These are phyloP conservation scores for Bolboschoenoplectus hybrid DNA, from an alignment of 202 grass and related monocot species.

Conservation along the genomic window DNA sequence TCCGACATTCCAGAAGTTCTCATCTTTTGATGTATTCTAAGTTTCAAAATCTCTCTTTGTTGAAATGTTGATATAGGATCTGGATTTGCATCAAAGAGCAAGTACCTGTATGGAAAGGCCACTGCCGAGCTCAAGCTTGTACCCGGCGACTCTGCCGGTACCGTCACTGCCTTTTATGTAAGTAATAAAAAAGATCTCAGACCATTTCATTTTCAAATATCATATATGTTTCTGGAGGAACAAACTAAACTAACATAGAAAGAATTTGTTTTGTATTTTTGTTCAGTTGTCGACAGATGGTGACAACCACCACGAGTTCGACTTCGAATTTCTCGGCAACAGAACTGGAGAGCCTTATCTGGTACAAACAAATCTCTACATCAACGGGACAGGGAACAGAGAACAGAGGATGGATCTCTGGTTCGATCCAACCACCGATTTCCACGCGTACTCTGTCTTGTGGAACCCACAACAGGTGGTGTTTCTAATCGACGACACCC, in stretches of 20 bases:
- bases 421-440: conserved; percentile 94
- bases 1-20: neutral
- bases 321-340: conserved; percentile 97
- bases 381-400: conserved; percentile 81
- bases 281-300: conserved; percentile 69
- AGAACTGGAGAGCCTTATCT: conserved; percentile 84
- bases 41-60: neutral
- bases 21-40: neutral
- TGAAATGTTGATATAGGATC: conserved; percentile 46
- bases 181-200: conserved; percentile 26
- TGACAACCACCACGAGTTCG: conserved; percentile 95
- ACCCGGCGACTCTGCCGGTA: conserved; percentile 81
- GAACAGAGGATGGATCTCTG: conserved; percentile 99
- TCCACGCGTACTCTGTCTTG: conserved; percentile 85
- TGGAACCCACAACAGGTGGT: conserved; percentile 96
- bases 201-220: neutral
- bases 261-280: neutral
- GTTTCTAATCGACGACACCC: conserved; percentile 92
- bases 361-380: conserved; percentile 95
- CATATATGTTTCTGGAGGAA: neutral
- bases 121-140: conserved; percentile 89
- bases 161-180: conserved; percentile 99
- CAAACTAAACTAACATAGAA: neutral
- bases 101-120: conserved; percentile 78
- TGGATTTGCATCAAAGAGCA: conserved; percentile 73